Conservation (phyloP, 2,329 filamentous ascomycete species). For the Teratosphaeria destructans region DNA sequence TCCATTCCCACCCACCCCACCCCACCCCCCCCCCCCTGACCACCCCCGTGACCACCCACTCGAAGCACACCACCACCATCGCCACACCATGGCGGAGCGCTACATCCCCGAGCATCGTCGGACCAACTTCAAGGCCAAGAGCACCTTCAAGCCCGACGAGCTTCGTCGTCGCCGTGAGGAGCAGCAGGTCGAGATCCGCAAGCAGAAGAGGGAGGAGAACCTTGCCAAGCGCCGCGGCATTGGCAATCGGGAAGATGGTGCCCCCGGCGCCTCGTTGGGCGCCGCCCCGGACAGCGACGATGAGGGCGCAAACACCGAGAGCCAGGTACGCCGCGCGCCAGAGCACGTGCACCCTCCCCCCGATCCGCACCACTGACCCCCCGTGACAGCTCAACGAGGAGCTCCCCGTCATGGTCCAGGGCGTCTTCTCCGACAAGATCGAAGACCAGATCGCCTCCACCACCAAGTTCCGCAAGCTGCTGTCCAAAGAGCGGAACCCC, state of each 20-base stretch:
- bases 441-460: constrained; percentile 95
- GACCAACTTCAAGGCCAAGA: constrained; percentile 99
- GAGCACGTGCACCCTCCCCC: no score
- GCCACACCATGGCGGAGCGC: constrained; percentile 75
- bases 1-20: background rate
- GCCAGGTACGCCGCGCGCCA: constrained; percentile 59
- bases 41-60: no score
- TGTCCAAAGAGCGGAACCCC: constrained; percentile 97
- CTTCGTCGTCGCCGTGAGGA: constrained; percentile 96
- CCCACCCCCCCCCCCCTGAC: background rate
- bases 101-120: constrained; percentile 99
- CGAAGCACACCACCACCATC: no score
- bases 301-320: constrained; percentile 88
- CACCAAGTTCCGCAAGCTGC: constrained; percentile 94
- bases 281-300: constrained; percentile 94
- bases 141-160: constrained; percentile 98
- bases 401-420: constrained; percentile 93
- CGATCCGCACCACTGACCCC: constrained; percentile 11
- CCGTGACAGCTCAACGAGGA: constrained; percentile 76
- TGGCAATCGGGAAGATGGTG: constrained; percentile 57
- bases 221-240: constrained; percentile 96
- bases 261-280: constrained; percentile 71
- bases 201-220: constrained; percentile 98
- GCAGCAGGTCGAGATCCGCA: constrained; percentile 97
- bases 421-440: constrained; percentile 98